Evolutionary conservation across 805 yeast genomes (phyloP), one percentile per base, ranked within the genome.

Genomic region (Alloascoidea hylecoeti): DNA sequence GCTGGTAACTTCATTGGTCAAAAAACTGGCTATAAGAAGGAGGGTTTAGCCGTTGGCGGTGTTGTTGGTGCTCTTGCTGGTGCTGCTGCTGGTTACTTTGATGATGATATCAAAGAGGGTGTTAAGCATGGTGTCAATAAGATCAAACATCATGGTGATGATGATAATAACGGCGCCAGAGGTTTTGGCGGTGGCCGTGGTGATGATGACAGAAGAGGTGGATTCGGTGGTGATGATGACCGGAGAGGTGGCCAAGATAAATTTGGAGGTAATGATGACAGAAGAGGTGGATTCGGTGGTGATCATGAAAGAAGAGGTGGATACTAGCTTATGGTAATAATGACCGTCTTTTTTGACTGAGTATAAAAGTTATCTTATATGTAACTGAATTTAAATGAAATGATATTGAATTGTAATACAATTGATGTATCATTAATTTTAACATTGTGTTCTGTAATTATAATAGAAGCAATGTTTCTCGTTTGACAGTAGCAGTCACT

Each of bases 261-360:
- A 9, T 39, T 33, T 14, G 41, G 41, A 14, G 41, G 41, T 4
- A 28, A 38, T 23, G n/a, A 23, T n/a, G 13, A 23, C 13, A n/a
- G 30, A 9, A 40, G 39, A 9, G 37, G 37, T 14, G 12, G 15
- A 14, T 35, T 9, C 19, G 38, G 18, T 34, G 39, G 35, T 14
- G 41, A 39, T 12, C 39, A 39, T 4, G 30, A 38, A 18, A 37
- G 34, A 15, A 14, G 35, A 12, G 9, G n/a, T 12, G 35, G 35
- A 14, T 14, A 15, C 15, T 9, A n/a, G 30, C 13, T 9, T 23
- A 23, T 36, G 38, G 18, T n/a, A 37, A 38, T 14, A 39, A 39
- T n/a, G 41, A 39, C 3, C 39, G 35, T 18, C 9, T 23, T 9
- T n/a, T n/a, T n/a, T n/a, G 30, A n/a, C n/a, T 37, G 30, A 23